Evolutionary conservation across 108 stramenopile species (phyloP), one percentile per base, ranked within the genome.

Genomic region (Stephanodiscus triporus): DNA sequence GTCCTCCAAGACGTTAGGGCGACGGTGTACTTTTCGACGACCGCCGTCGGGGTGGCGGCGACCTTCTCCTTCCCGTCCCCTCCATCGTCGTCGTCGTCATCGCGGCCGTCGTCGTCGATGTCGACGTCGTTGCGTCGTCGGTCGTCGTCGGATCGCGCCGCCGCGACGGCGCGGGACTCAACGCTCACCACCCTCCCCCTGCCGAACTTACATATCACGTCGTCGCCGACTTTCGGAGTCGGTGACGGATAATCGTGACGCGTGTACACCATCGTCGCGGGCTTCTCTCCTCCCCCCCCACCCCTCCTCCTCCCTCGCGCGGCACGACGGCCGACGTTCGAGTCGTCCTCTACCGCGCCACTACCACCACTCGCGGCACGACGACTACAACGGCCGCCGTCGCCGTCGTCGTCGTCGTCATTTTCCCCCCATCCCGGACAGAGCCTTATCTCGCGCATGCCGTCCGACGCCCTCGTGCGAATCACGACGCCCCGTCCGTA

Each of bases 401-500:
- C n/a, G n/a, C n/a, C n/a, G n/a, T n/a, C n/a, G n/a, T n/a, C n/a
- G n/a, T n/a, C n/a, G n/a, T 49, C 48, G 48, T 55, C 54, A 11
- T 55, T 6, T 5, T 23, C 24, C 26, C 80, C 77, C 87, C 88
- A 85, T 64, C 84, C 89, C 16, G 80, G 27, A n/a, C n/a, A n/a
- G 32, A 94, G 62, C 55, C 86, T 77, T n/a, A 93, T 81, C 66
- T 89, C 92, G 26, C 77, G 58, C 38, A 88, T 87, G 43, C 63
- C 53, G 51, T 60, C 70, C 20, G 36, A 17, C 17, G 64, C 48
- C 16, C 71, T 68, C 13, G 84, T 82, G 27, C 92, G 87, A 53
- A 91, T 22, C 23, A 91, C 84, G 11, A 89, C 16, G 36, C 92
- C 92, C 50, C 68, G 73, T 14, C 92, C 92, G 57, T 88, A 93